phyloP scores from a whole-genome alignment of 2,329 filamentous ascomycete genomes.

The Rhexocercosporidium sp. region DNA sequence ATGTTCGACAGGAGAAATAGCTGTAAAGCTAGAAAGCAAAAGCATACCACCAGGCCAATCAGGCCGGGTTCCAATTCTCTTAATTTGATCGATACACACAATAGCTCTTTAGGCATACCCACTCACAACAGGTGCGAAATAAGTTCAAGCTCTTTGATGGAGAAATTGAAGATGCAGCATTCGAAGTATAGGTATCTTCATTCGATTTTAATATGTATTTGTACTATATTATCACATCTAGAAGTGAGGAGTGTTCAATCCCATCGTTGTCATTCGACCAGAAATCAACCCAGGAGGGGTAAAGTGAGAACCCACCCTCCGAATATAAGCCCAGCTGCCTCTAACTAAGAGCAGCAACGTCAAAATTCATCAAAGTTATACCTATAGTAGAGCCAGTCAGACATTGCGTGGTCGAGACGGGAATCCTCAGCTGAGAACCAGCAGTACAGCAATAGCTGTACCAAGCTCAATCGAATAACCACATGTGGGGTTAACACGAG shows the following conservation, averaged over 20 bases:
- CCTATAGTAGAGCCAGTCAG: slow-evolving; percentile 80
- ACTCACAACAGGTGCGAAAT: no score
- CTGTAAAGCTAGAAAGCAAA: no score
- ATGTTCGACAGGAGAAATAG: no score
- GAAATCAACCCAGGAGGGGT: slow-evolving; percentile 21
- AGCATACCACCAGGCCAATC: no score
- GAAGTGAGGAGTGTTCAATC: slow-evolving; percentile 17
- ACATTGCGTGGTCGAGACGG: slow-evolving; percentile 80
- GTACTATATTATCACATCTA: not conserved
- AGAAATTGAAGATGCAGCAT: no score
- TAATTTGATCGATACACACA: no score
- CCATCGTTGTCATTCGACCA: slow-evolving; percentile 17
- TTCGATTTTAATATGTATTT: no score
- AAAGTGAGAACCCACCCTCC: slow-evolving; percentile 62
- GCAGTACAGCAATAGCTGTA: slow-evolving; percentile 74
- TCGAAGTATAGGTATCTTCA: no score
- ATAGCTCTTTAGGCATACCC: no score
- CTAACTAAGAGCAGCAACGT: slow-evolving; percentile 73
- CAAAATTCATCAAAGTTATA: slow-evolving; percentile 77
- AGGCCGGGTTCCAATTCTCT: no score
- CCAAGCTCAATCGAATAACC: slow-evolving; percentile 79
- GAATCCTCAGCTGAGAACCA: slow-evolving; percentile 76
- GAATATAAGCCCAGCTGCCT: slow-evolving; percentile 71
- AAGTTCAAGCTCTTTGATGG: no score
- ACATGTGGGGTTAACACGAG: slow-evolving; percentile 50